Conservation (phyloP, 1,139 yeast species). For the Geotrichum siamense region DNA sequence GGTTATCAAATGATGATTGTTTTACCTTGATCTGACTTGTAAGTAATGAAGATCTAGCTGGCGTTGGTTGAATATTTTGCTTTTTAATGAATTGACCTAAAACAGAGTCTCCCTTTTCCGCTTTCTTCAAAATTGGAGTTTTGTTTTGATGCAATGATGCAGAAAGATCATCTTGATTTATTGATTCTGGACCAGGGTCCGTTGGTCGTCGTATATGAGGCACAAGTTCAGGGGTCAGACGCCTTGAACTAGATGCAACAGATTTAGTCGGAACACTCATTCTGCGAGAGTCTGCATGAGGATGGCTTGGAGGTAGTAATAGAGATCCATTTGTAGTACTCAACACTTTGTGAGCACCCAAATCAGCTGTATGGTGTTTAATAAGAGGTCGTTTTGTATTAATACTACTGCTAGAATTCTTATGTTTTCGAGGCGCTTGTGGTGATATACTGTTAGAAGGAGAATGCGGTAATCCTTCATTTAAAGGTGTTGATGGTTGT, state of each 20-base stretch:
- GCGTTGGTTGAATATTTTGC: not conserved
- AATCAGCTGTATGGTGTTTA: constrained; percentile 12
- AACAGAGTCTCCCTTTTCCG: constrained; percentile 3
- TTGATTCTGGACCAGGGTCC: constrained; percentile 6
- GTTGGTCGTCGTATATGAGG: constrained; percentile 8
- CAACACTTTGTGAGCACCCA: not conserved
- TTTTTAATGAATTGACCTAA: constrained; percentile 11
- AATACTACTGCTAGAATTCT: constrained; percentile 11
- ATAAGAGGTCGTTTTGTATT: constrained; percentile 3
- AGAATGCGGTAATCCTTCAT: constrained; percentile 20
- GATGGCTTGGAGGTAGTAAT: not conserved
- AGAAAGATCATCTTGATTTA: not conserved
- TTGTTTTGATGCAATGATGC: not conserved
- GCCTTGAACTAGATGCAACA: constrained; percentile 1
- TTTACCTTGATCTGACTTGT: constrained; percentile 30
- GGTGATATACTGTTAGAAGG: constrained; percentile 23
- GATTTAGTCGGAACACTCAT: constrained; percentile 15
- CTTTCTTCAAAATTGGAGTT: not conserved
- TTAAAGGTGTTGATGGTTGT: constrained; percentile 20
- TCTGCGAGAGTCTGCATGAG: constrained; percentile 9
- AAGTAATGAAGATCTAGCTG: constrained; percentile 22
- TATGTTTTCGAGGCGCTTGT: constrained; percentile 15
- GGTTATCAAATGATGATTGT: constrained; percentile 32
- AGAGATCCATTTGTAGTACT: not conserved
- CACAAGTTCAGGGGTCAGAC: constrained; percentile 5